Evolutionary conservation across 805 yeast species (phyloP), one percentile per base, ranked within the genome.

Genomic region (Saccharomycodes ludwigii): DNA sequence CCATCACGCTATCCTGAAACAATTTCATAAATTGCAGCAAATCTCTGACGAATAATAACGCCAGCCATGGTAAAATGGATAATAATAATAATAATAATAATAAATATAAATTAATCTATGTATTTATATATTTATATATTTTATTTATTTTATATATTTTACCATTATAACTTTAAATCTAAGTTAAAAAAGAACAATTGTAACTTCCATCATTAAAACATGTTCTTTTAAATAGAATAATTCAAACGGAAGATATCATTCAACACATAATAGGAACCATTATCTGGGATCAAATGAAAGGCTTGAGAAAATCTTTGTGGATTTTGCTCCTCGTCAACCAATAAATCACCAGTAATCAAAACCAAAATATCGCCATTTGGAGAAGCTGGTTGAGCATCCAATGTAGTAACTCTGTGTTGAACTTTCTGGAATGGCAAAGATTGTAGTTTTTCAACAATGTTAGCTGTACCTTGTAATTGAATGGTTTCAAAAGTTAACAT

Each of bases 351-450:
- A 34, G 98, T 91, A 47, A 91, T 96, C 91, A 91, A 78, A 33
- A 88, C 97, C 48, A 91, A 68, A 34, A 91, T 94, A 54, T 88
- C 96, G 40, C 91, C 88, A 47, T 66, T 72, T 37, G 94, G 83
- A 36, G 94, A 79, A 23, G 93, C 95, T 30, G 98, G 98, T 64
- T 91, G 98, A 28, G 97, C 97, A 52, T 91, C 97, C 52, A 91
- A 71, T 27, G 97, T 88, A 34, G 94, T 76, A 53, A 91, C 79
- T 64, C 93, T 72, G 66, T 91, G 99, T 31, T 73, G 78, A 36
- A 91, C 96, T 62, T 85, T 85, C 56, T 71, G 78, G 69, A 91
- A 91, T 32, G 95, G 95, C 48, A 91, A 70, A 23, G 85, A 71
- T 37, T 73, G 76, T 44, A 91, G 72, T 58, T 91, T 88, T 65